Conservation (phyloP, 805 yeast genomes). For the Kodamaea sagamina region DNA sequence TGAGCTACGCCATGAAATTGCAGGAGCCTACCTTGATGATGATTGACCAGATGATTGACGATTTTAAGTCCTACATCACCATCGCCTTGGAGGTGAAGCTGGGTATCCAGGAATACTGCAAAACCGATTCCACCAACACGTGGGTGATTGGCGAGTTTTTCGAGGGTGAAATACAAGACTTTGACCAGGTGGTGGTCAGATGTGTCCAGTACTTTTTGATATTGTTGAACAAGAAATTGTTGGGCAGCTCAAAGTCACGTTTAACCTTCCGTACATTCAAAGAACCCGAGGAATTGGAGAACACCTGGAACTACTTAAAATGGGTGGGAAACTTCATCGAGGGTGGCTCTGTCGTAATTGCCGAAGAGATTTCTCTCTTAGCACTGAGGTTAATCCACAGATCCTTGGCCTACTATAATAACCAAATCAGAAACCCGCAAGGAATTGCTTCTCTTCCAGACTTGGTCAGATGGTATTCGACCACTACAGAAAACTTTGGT, state of each 20-base stretch:
- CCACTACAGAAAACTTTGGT: constrained; percentile 70
- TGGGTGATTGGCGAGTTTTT: constrained; percentile 73
- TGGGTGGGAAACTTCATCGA: constrained; percentile 77
- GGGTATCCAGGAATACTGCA: constrained; percentile 60
- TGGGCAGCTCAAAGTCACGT: constrained; percentile 68
- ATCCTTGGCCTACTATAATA: constrained; percentile 66
- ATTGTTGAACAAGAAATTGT: constrained; percentile 70
- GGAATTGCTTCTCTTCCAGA: constrained; percentile 35
- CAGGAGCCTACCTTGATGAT: constrained; percentile 90
- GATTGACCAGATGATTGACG: constrained; percentile 91
- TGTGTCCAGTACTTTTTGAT: constrained; percentile 73
- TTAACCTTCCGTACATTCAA: constrained; percentile 77
- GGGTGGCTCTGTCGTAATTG: constrained; percentile 78
- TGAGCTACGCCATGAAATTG: constrained; percentile 74
- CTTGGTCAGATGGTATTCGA: constrained; percentile 62
- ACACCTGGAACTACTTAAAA: constrained; percentile 75
- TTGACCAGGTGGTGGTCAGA: constrained; percentile 67
- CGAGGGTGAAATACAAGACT: constrained; percentile 51
- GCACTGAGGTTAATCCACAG: constrained; percentile 69
- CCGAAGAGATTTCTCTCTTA: constrained; percentile 69
- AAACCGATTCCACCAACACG: constrained; percentile 52
- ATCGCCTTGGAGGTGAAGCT: constrained; percentile 75
- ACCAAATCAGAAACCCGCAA: constrained; percentile 67
- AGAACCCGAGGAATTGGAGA: constrained; percentile 87
- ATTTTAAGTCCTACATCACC: constrained; percentile 73